phyloP scores from a whole-genome alignment of 2,329 filamentous ascomycete genomes.

The Zymoseptoria crescenta region DNA sequence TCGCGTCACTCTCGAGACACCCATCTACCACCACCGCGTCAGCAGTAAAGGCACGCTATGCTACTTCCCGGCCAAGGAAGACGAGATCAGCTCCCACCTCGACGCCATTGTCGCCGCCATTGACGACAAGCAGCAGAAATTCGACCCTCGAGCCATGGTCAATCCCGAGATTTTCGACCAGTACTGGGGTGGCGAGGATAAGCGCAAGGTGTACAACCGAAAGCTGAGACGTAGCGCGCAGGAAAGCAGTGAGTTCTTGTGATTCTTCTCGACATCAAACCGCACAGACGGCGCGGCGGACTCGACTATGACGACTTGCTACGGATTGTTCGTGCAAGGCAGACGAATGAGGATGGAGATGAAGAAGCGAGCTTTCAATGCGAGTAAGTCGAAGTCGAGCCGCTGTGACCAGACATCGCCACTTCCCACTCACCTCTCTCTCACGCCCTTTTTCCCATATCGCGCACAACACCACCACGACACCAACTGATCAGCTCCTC shows the following conservation, averaged over 20 bases:
- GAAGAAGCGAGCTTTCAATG: background rate
- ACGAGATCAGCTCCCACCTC: conserved; percentile 76
- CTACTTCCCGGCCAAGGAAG: conserved; percentile 63
- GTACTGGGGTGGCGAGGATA: conserved; percentile 73
- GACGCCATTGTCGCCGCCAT: conserved; percentile 72
- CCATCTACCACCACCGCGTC: conserved; percentile 82
- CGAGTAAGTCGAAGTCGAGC: background rate
- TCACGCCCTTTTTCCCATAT: background rate
- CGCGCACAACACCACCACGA: background rate
- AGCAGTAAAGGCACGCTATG: conserved; percentile 70
- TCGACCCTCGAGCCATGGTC: conserved; percentile 82
- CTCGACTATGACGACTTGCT: background rate
- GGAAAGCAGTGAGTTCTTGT: conserved; percentile 38
- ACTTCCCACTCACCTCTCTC: background rate
- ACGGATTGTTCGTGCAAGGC: background rate
- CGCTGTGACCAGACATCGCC: background rate
- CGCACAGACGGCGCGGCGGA: background rate
- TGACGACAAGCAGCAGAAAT: conserved; percentile 82
- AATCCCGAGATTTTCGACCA: conserved; percentile 78
- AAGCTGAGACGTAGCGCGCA: conserved; percentile 69
- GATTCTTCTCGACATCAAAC: conserved; percentile 2
- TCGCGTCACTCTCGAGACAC: conserved; percentile 69
- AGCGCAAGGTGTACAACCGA: conserved; percentile 78
- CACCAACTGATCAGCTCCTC: background rate
- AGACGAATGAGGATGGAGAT: background rate